Base-by-base conservation (phyloP, 805 yeast genomes). In the Candida saitoana region DNA sequence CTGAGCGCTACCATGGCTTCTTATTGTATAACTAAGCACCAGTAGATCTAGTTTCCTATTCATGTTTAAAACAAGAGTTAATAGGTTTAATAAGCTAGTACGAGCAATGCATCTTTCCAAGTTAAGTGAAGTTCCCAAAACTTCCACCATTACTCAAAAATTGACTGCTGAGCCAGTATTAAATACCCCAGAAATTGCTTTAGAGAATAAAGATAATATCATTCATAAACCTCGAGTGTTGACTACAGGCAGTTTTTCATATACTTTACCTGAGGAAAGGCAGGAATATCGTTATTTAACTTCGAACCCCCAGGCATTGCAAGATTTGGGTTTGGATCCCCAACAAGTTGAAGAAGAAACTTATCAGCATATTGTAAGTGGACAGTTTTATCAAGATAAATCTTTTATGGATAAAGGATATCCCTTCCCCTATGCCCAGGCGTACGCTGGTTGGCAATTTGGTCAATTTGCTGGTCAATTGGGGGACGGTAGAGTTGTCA, bases 401-500 rank as follows among this genome's bases (percentile, higher is more conserved):
- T 41, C 43, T n/a, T 45, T 57, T 49, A 34, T 43, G 27, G 22
- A 44, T 32, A 24, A 44, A 31, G 42, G 59, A 40, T 57, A 51
- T 37, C 74, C 84, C 1, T 79, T 78, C 50, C 98, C 99, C 0
- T 91, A 85, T 62, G 79, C 96, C 9, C 90, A 85, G 60, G 87
- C 91, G 0, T 91, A 91, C 61, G 96, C 98, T 1, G 99, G 99
- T 1, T 88, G 84, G 73, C 99, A 91, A 57, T 91, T 93, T 68
- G 98, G 99, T 2, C 79, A 78, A 49, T 91, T 91, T 78, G 97
- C 97, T 0, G 98, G 98, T 2, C 99, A 93, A 60, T 67, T 91
- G 47, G 99, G 99, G 5, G 99, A 91, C 60, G 99, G 99, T 1
- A 69, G 99, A 45, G 96, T 88, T 2, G 76, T 82, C 5, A 87